Percentiles rank a stretch among this genome's conserved stretches.
phyloP scores from a whole-genome alignment of 176 grass and related monocot species.

The Hsuehochloa calcarea region DNA sequence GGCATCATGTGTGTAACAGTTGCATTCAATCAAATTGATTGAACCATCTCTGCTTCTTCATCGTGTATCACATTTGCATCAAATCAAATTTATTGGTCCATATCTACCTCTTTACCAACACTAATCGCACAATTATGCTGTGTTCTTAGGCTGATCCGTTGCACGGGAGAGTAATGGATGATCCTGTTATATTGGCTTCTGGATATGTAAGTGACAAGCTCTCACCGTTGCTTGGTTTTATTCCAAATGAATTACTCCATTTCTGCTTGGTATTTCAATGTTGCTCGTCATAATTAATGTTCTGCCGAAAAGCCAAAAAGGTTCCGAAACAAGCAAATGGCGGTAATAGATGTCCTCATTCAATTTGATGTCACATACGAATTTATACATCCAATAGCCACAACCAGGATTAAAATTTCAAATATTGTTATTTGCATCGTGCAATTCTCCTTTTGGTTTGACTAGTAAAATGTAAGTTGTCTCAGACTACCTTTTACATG shows the following conservation, averaged over 20 bases:
- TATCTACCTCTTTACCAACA: constrained; percentile 2
- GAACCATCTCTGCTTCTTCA: not conserved
- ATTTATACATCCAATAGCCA: not conserved
- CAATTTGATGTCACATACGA: not conserved
- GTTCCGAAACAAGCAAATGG: not conserved
- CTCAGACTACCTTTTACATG: not conserved
- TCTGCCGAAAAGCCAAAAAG: not conserved
- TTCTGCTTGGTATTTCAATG: not conserved
- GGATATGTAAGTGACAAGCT: constrained; percentile 43
- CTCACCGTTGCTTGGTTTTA: not conserved
- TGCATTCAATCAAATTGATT: constrained; percentile 2
- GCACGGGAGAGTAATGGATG: constrained; percentile 15
- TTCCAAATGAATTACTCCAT: not conserved
- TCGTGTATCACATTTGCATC: not conserved
- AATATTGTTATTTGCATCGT: constrained; percentile 2
- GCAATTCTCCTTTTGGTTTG: constrained; percentile 3
- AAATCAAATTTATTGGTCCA: not conserved
- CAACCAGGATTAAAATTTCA: not conserved
- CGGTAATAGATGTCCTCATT: not conserved
- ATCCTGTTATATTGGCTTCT: constrained; percentile 45
- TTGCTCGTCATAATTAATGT: constrained; percentile 6
- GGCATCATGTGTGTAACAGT: not conserved
- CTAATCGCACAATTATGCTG: constrained; percentile 12
- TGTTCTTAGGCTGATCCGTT: constrained; percentile 32
- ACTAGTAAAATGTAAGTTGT: constrained; percentile 14